Evolutionary conservation across 2,329 filamentous ascomycete genomes (phyloP).

Genomic region (Exophiala mesophila): DNA sequence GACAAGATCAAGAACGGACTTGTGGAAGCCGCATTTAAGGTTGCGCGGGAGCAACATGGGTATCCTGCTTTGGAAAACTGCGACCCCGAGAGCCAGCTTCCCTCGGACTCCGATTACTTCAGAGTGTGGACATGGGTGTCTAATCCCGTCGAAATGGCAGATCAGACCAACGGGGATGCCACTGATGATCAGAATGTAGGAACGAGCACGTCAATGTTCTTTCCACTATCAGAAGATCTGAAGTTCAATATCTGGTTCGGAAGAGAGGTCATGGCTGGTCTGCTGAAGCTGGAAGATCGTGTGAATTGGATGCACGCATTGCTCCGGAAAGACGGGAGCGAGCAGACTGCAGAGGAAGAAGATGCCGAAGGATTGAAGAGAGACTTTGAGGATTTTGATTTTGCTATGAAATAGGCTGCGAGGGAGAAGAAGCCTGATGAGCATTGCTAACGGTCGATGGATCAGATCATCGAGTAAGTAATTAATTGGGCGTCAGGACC

Average conservation of each 20-base stretch:
- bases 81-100: constrained; percentile 37
- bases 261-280: constrained; percentile 78
- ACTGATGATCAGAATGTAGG: constrained; percentile 10
- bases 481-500: no score
- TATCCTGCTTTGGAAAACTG: constrained; percentile 51
- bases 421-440: no score
- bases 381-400: constrained; percentile 83
- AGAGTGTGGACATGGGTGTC: constrained; percentile 70
- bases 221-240: constrained; percentile 66
- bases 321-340: constrained; percentile 74
- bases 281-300: constrained; percentile 74
- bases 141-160: constrained; percentile 19
- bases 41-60: constrained; percentile 72
- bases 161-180: constrained; percentile 17
- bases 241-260: constrained; percentile 91
- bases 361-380: constrained; percentile 63
- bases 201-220: constrained; percentile 53
- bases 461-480: no score
- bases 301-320: constrained; percentile 78
- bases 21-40: constrained; percentile 82
- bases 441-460: no score
- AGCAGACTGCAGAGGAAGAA: constrained; percentile 56
- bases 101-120: constrained; percentile 61
- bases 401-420: constrained; percentile 57
- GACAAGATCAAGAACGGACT: constrained; percentile 66